Evolutionary conservation across 768 basidiomycete genomes (phyloP).

Genomic region (Sporobolomyces pararoseus): DNA sequence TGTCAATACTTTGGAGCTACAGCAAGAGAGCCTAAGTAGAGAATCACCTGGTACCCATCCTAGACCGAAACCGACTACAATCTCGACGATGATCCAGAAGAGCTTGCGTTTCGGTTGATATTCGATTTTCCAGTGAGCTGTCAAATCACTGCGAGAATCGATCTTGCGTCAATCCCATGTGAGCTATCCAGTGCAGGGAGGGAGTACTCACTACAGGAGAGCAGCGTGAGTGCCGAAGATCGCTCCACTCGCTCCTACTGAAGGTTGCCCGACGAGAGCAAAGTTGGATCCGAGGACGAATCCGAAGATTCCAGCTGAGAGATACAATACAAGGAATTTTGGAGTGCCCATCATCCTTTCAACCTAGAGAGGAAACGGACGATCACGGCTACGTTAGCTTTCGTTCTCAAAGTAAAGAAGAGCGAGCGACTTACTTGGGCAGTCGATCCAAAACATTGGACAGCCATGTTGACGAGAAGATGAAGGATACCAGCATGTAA

Average conservation of each 20-base stretch:
- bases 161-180: slow-evolving; percentile 51
- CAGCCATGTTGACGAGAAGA: slow-evolving; percentile 81
- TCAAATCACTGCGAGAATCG: slow-evolving; percentile 57
- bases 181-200: too few species aligned
- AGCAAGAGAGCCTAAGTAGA: background rate
- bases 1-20: background rate
- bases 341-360: slow-evolving; percentile 78
- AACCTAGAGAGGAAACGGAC: slow-evolving; percentile 55
- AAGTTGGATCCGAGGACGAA: slow-evolving; percentile 90
- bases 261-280: slow-evolving; percentile 77
- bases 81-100: slow-evolving; percentile 75
- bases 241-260: slow-evolving; percentile 86
- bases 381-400: too few species aligned
- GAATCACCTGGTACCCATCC: slow-evolving; percentile 66
- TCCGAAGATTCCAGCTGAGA: slow-evolving; percentile 90
- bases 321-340: slow-evolving; percentile 79
- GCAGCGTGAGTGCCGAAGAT: slow-evolving; percentile 45
- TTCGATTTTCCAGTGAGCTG: slow-evolving; percentile 88
- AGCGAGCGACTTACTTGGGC: background rate
- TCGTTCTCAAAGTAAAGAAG: too few species aligned
- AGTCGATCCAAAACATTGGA: slow-evolving; percentile 64
- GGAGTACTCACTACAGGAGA: slow-evolving; percentile 56
- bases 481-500: slow-evolving; percentile 96
- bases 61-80: slow-evolving; percentile 77
- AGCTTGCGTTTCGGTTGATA: slow-evolving; percentile 78